phyloP scores from a whole-genome alignment of 2,329 filamentous ascomycete genomes.

The Fusarium armeniacum region DNA sequence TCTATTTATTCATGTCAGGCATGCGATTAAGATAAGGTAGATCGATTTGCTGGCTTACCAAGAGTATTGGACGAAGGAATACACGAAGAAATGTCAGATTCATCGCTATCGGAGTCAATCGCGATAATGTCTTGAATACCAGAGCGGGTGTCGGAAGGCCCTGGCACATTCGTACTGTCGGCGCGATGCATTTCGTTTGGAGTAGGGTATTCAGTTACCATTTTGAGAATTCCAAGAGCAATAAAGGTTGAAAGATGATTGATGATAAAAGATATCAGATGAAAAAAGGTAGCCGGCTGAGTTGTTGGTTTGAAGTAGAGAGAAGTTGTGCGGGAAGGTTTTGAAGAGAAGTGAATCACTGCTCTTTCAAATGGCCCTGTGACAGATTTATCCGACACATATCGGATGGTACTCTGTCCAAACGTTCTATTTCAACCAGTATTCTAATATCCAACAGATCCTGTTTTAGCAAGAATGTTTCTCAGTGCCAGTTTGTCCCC shows the following conservation, averaged over 20 bases:
- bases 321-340: background rate
- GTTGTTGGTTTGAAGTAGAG: background rate
- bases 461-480: background rate
- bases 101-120: background rate
- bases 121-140: background rate
- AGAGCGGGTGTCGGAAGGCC: background rate
- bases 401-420: too few relatives aligned
- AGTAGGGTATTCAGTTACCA: conserved; percentile 5
- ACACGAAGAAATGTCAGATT: background rate
- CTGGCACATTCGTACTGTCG: background rate
- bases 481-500: background rate
- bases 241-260: background rate
- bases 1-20: conserved; percentile 1
- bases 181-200: background rate
- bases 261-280: background rate
- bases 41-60: background rate
- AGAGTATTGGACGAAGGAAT: background rate
- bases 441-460: background rate
- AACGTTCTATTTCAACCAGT: too few relatives aligned
- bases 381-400: background rate
- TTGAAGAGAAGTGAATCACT: conserved; percentile 7
- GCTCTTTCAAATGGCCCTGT: background rate
- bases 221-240: background rate
- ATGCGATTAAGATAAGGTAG: too few relatives aligned
- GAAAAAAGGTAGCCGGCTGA: background rate